Evolutionary conservation across 129 eudicot species (phyloP), one percentile per base, ranked within the genome.

Genomic region (Ambrosia artemisiifolia): DNA sequence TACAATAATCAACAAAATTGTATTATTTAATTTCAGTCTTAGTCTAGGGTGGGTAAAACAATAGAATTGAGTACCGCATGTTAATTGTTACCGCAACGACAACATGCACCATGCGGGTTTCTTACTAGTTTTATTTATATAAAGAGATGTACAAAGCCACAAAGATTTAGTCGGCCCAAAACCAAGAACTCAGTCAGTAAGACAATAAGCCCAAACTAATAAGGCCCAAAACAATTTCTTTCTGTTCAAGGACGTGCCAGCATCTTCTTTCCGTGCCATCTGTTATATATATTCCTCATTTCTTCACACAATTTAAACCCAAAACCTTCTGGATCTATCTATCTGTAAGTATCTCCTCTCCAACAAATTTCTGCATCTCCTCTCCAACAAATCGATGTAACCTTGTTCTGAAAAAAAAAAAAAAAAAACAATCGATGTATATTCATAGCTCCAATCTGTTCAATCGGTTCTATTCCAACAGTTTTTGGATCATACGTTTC

Each of bases 271-370:
- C 46, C 43, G 10, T 71, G 14, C 16, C 76, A 30, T 20, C 5
- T 42, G 28, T 24, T 24, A 24, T 10, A 8, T 16, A 24, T 24
- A 17, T 57, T 59, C 63, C 36, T 20, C 13, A 53, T 36, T 53
- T 53, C 24, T 36, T 70, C 59, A 43, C 6, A 57, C 11, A 24
- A 24, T 16, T 54, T 48, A 40, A 40, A 28, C 57, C 79, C 79
- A 28, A 51, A 75, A 64, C 59, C 24, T 59, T 72, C 69, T 44
- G 59, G 59, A 71, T 59, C 69, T 11, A 71, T 59, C 69, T 11
- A 38, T 36, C 59, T 46, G 73, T 65, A 75, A 75, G 74, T 75
- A 54, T 55, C 56, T 53, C 59, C 19, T 75, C 66, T 75, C 19
- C 59, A 65, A 64, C 60, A 42, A 24, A 7, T 42, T 75, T 24